Percentiles rank a stretch among this genome's conserved stretches.
Conservation (phyloP, 805 yeast genomes). For the Saccharomycopsis lassenensis region DNA sequence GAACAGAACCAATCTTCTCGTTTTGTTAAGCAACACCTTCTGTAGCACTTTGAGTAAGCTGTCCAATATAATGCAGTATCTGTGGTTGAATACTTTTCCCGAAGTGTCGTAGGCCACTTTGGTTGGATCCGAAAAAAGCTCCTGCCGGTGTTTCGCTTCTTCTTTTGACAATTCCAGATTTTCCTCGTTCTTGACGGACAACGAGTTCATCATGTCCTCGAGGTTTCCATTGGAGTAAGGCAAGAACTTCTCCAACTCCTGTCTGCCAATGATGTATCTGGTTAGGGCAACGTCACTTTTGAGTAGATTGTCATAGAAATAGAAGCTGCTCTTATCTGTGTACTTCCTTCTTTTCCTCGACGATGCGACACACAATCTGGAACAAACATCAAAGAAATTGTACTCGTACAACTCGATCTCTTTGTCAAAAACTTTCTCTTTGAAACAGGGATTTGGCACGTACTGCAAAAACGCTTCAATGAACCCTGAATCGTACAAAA, state of each 20-base stretch:
- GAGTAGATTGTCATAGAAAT: conserved; percentile 16
- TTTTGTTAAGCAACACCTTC: conserved; percentile 50
- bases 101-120: conserved; percentile 13
- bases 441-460: conserved; percentile 20
- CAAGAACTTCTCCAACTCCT: conserved; percentile 6
- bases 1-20: conserved; percentile 60
- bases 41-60: conserved; percentile 47
- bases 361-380: no score
- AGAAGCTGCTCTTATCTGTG: conserved; percentile 3
- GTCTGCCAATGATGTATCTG: no score
- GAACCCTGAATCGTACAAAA: conserved; percentile 65
- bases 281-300: conserved; percentile 11
- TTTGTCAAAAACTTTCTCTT: conserved; percentile 25
- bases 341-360: no score
- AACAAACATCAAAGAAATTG: conserved; percentile 20
- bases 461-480: conserved; percentile 21
- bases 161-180: no score
- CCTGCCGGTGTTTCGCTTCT: no score
- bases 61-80: conserved; percentile 37
- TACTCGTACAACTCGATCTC: conserved; percentile 17
- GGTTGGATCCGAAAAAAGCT: no score
- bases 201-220: neutral
- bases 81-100: conserved; percentile 22
- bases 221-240: neutral
- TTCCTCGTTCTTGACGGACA: neutral